These are phyloP conservation scores for Colletotrichum musae DNA, from an alignment of 2,329 filamentous ascomycete species.

Conservation along the genomic window DNA sequence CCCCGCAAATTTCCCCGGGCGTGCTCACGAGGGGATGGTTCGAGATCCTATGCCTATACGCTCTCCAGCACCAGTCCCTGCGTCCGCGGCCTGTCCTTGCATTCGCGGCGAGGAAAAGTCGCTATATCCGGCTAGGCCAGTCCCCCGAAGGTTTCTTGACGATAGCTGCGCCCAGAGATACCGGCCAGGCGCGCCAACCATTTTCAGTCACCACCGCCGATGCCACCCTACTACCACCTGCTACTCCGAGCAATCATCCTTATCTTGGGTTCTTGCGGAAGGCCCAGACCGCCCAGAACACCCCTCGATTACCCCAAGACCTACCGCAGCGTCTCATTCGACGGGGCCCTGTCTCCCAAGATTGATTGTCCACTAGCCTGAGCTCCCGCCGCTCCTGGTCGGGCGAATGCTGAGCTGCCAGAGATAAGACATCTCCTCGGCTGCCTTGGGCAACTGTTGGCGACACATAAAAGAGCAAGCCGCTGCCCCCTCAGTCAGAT, in stretches of 20 bases:
- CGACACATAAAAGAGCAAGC: neutral
- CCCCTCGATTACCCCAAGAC: constrained; percentile 3
- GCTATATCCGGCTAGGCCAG: constrained; percentile 21
- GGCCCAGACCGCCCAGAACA: constrained; percentile 1
- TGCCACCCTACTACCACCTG: constrained; percentile 5
- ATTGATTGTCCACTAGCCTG: neutral
- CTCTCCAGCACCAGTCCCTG: constrained; percentile 2
- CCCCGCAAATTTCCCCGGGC: neutral
- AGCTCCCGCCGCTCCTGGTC: constrained; percentile 8
- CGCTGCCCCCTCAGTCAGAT: neutral
- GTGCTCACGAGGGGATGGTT: neutral
- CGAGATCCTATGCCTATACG: neutral
- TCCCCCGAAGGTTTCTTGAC: neutral
- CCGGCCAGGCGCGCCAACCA: constrained; percentile 11
- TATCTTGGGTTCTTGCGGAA: constrained; percentile 18
- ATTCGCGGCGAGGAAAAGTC: neutral
- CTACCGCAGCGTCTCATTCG: constrained; percentile 7
- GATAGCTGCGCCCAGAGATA: constrained; percentile 16
- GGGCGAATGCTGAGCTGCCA: neutral
- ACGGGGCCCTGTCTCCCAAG: constrained; percentile 16
- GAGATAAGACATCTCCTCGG: constrained; percentile 18
- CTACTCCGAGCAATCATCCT: constrained; percentile 22
- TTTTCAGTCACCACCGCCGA: neutral
- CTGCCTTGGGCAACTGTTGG: neutral
- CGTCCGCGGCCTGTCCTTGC: neutral